A percentile compares a stretch with the other conserved stretches of the same genome.
phyloP scores from a whole-genome alignment of 371 early-diverging fungal species.

The Mucor mucedo region DNA sequence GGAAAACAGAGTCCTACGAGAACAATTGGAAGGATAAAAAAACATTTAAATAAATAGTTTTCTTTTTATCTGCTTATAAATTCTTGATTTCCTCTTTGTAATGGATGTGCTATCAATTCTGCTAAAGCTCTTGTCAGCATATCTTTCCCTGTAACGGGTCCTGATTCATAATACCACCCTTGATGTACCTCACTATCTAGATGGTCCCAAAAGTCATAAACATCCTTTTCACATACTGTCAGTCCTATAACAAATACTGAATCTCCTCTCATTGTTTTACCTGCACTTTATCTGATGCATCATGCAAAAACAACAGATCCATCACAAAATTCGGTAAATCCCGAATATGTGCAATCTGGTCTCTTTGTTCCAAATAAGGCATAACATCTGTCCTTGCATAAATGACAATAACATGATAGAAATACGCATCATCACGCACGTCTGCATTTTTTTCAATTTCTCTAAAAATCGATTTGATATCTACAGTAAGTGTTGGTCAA shows the following conservation, averaged over 20 bases:
- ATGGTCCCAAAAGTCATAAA: conserved; percentile 15
- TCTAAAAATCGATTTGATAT: conserved; percentile 8
- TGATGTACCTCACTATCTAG: conserved; percentile 2
- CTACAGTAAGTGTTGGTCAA: background rate
- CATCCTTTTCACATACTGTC: background rate
- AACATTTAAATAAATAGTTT: background rate
- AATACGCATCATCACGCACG: background rate
- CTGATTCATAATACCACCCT: conserved; percentile 26
- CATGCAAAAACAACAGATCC: conserved; percentile 17
- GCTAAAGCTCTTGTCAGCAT: conserved; percentile 10
- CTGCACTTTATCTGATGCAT: background rate
- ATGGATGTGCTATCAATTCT: conserved; percentile 18
- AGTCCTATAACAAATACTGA: background rate
- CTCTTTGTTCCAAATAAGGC: background rate
- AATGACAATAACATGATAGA: conserved; percentile 14
- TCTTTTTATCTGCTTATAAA: background rate
- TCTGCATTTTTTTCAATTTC: background rate
- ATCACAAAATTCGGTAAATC: conserved; percentile 7
- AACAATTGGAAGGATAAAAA: background rate
- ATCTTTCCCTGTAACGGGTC: conserved; percentile 9
- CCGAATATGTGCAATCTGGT: background rate
- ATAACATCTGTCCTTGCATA: conserved; percentile 10
- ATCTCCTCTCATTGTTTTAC: background rate
- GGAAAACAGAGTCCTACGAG: conserved; percentile 8
- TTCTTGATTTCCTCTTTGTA: conserved; percentile 13